Evolutionary conservation across 441 rosid species (phyloP), one percentile per base, ranked within the genome.

Genomic region (Gossypium schwendimanii): DNA sequence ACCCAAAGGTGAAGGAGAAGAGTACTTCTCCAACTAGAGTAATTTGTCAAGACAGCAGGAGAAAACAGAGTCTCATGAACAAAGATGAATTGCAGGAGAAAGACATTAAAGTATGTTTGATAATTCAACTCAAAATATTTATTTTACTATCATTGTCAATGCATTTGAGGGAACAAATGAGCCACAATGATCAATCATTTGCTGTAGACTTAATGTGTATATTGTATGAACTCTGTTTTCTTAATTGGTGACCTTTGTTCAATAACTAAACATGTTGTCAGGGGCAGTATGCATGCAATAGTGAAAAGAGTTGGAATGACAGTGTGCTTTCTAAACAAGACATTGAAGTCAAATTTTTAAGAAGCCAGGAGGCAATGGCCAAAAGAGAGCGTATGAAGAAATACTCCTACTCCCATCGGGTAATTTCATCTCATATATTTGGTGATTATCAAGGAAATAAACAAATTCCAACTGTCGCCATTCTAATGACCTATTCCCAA

Each of bases 321-420:
- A 88, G 92, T 15, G 53, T 75, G 45, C 82, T 87, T 47, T 87
- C 89, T 0, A 89, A 83, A 80, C 89, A 86, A 75, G 94, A 89
- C 58, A 73, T 83, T n/a, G 89, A 91, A 80, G 74, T 84, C 28
- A 77, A 77, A 57, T 87, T 84, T 88, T 81, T 80, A 45, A 88
- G 77, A 75, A 88, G 78, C 80, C 89, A 84, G 73, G 91, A 88
- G 24, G 96, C 93, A 68, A 68, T 57, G 23, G 52, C 82, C 69
- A 88, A 79, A 80, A 82, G 99, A 82, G 93, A 89, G 15, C 78
- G 96, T 41, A 91, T 92, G 92, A 79, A 86, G 81, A 88, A 80
- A 74, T 94, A 91, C 83, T 92, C 97, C 0, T 91, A 85, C 53
- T 91, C 97, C 3, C 86, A 91, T 62, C 81, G 88, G 85, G 98